Evolutionary conservation across 1,284 basidiomycete genomes (phyloP).

Genomic region (Hymenochaete sp.): DNA sequence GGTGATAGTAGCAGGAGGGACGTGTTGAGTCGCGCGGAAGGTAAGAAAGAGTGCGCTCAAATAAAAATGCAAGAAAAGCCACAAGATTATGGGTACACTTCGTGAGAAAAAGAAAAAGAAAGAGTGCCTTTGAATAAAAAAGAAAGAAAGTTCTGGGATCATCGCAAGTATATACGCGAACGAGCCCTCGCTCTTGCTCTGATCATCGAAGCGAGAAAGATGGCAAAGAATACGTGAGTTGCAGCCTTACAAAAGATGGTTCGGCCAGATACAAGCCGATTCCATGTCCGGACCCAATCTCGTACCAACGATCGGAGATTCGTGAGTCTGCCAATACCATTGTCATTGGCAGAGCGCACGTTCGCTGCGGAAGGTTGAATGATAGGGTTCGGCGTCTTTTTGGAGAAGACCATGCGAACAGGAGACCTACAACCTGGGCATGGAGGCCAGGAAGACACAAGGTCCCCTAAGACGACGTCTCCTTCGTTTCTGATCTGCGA

Average conservation of each 20-base stretch:
- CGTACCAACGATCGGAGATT: background rate
- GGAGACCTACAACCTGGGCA: slow-evolving; percentile 21
- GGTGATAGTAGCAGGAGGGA: too few species aligned
- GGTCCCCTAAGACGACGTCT: slow-evolving; percentile 13
- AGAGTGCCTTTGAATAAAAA: too few species aligned
- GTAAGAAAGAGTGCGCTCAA: too few species aligned
- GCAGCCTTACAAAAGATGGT: slow-evolving; percentile 19
- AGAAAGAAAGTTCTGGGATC: too few species aligned
- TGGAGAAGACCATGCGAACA: slow-evolving; percentile 19
- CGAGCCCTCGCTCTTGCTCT: slow-evolving; percentile 15
- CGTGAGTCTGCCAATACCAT: background rate
- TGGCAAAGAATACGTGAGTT: slow-evolving; percentile 20
- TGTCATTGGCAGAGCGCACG: too few species aligned
- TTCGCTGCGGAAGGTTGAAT: background rate
- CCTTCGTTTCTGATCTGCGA: too few species aligned
- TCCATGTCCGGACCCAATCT: slow-evolving; percentile 19
- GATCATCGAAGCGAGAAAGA: slow-evolving; percentile 21
- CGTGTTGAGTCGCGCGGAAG: too few species aligned
- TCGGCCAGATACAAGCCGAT: slow-evolving; percentile 18
- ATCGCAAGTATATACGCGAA: too few species aligned
- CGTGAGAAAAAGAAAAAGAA: too few species aligned
- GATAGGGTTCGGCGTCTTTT: background rate
- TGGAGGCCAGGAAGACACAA: slow-evolving; percentile 20
- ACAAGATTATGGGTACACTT: too few species aligned
- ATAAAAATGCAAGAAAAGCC: too few species aligned